Evolutionary conservation across 352 stramenopile species (phyloP), one percentile per base, ranked within the genome.

Genomic region (Plasmopara muralis): DNA sequence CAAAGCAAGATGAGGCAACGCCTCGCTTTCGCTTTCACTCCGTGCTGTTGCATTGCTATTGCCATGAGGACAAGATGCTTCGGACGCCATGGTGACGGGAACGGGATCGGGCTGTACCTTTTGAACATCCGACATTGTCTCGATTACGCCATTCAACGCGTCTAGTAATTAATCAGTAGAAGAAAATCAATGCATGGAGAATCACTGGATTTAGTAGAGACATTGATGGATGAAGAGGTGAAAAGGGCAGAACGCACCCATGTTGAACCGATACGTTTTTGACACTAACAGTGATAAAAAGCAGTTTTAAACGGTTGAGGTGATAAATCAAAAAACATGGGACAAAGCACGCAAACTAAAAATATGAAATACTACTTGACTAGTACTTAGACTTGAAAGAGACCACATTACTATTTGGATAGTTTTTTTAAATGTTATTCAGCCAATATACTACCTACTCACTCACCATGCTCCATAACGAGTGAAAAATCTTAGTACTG

Each of bases 401-500:
- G 3, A 35, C 10, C 31, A 35, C 6, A 12, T 12, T 35, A 35
- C 31, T 12, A 35, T 8, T 12, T 12, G 31, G 10, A 12, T 12
- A 35, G 31, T 35, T 12, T 35, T 35, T 35, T 62, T 30, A 15
- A 55, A 55, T 68, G 58, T 71, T 71, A 71, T 71, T 71, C 63
- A 71, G 58, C 63, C 63, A 71, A 68, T 71, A 68, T 25, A 25
- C 20, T 25, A 25, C 20, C 31, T 37, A 60, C 54, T 59, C 47
- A 42, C 42, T 59, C 60, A 47, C 20, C 20, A 25, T 25, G 20
- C 20, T 25, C 3, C 3, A 25, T 25, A 25, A 25, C 20, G 20
- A 25, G 20, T 25, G 41, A 59, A 43, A 50, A 42, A 57, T 61
- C 60, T 64, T 96, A 97, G 81, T 96, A 97, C 77, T 97, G 85